Conservation (phyloP, 2,329 filamentous ascomycete genomes). For the Venturiaceae sp. region DNA sequence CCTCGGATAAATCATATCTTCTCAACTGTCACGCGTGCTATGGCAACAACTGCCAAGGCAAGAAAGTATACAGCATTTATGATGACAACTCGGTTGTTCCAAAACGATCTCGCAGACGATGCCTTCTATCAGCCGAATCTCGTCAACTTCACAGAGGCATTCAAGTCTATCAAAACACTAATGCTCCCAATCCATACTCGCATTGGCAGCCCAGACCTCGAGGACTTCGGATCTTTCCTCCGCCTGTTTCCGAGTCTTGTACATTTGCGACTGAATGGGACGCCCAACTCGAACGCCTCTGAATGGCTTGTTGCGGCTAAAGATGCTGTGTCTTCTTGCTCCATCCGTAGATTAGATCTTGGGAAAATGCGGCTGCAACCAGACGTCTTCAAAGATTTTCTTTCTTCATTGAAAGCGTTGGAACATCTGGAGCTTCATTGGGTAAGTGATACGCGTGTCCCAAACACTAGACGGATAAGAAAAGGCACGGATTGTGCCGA, state of each 20-base stretch:
- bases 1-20: neutral
- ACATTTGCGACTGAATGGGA: neutral
- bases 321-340: neutral
- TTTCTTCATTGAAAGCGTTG: neutral
- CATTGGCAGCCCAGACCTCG: neutral
- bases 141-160: neutral
- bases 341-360: neutral
- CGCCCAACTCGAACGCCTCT: neutral
- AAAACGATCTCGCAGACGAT: neutral
- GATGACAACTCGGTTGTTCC: neutral
- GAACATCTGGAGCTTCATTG: neutral
- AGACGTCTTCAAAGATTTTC: neutral
- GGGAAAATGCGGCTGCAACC: neutral
- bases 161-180: neutral
- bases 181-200: neutral
- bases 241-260: neutral
- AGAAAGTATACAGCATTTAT: neutral
- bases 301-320: neutral
- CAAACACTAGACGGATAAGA: too few species aligned
- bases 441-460: neutral
- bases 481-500: too few species aligned
- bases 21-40: neutral
- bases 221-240: neutral
- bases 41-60: neutral
- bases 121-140: neutral